Evolutionary conservation across 2,329 filamentous ascomycete species (phyloP).

Genomic region (Diaporthe sp.): DNA sequence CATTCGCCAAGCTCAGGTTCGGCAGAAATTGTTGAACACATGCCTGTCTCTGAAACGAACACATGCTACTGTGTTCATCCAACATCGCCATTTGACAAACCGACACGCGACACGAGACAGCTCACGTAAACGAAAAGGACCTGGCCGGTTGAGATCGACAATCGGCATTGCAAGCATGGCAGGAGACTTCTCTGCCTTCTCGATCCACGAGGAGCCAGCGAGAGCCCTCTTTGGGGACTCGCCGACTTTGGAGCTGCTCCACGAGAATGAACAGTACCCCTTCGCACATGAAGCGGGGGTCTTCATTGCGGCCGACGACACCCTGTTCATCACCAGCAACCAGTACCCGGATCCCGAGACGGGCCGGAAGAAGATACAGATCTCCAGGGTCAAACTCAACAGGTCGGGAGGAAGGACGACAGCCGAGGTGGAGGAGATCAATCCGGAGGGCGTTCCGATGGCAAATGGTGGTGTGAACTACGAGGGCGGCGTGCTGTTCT

Average conservation of each 20-base stretch:
- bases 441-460: constrained; percentile 54
- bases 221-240: constrained; percentile 50
- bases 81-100: not conserved
- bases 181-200: constrained; percentile 4
- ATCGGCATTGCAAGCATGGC: constrained; percentile 2
- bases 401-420: constrained; percentile 32
- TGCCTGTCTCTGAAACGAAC: not conserved
- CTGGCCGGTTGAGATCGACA: not conserved
- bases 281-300: constrained; percentile 63
- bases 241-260: constrained; percentile 54
- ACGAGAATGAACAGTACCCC: constrained; percentile 55
- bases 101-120: too few species aligned
- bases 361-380: constrained; percentile 47
- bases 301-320: constrained; percentile 28
- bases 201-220: constrained; percentile 29
- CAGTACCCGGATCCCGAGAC: constrained; percentile 44
- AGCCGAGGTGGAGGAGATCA: constrained; percentile 49
- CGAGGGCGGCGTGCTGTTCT: constrained; percentile 56
- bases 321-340: constrained; percentile 52
- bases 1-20: not conserved
- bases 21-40: not conserved
- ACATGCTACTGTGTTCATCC: not conserved
- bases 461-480: constrained; percentile 65
- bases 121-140: too few species aligned
- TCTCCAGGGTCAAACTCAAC: constrained; percentile 47